Percentiles rank a stretch among this genome's conserved stretches.
Conservation (phyloP, 257 asterid species). For the Misopates orontium region DNA sequence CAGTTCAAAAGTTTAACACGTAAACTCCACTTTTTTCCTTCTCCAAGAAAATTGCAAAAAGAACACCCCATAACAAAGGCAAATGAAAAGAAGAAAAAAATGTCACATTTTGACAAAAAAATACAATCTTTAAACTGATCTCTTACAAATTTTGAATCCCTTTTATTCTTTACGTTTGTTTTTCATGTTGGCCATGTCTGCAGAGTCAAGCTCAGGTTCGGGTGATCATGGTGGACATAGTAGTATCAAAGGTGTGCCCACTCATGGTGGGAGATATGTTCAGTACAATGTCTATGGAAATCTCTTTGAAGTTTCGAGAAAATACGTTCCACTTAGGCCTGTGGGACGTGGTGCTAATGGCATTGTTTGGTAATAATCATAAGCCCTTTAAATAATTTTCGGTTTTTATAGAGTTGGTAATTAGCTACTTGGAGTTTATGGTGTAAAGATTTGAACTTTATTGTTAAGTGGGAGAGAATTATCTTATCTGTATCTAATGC, state of each 20-base stretch:
- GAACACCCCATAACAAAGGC: constrained; percentile 23
- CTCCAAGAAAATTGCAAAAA: constrained; percentile 28
- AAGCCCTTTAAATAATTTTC: background rate
- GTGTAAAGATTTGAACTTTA: background rate
- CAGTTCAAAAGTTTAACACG: constrained; percentile 78
- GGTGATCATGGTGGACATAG: constrained; percentile 65
- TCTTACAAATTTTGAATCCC: constrained; percentile 17
- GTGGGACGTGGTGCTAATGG: constrained; percentile 90
- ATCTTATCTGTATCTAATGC: background rate
- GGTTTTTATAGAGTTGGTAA: background rate
- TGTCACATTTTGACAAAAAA: constrained; percentile 34
- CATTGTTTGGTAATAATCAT: constrained; percentile 61
- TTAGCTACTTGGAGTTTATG: background rate
- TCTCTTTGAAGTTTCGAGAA: constrained; percentile 71
- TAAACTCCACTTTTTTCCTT: constrained; percentile 33
- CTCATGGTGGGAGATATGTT: constrained; percentile 71
- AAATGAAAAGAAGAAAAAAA: background rate
- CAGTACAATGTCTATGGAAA: constrained; percentile 83
- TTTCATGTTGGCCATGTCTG: constrained; percentile 36
- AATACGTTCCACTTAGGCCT: constrained; percentile 71
- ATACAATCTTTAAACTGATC: constrained; percentile 32
- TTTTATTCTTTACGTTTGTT: background rate
- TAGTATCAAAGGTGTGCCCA: constrained; percentile 54
- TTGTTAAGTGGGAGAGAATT: background rate
- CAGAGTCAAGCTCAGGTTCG: constrained; percentile 58